phyloP scores from a whole-genome alignment of 2,329 filamentous ascomycete species.

The Nothophaeocryptopus gaeumannii region DNA sequence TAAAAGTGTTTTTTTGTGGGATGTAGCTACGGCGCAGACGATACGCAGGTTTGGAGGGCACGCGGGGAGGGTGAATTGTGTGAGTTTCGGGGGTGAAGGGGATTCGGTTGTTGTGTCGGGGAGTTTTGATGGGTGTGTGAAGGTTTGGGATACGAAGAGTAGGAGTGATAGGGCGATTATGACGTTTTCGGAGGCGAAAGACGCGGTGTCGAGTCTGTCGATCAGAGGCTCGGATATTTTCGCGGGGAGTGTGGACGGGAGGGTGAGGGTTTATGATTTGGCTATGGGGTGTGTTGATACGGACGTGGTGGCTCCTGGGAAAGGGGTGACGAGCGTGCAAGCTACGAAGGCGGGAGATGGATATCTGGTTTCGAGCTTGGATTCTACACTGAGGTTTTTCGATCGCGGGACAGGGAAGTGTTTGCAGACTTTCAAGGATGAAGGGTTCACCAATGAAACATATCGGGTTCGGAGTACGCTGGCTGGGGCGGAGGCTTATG shows the following conservation, averaged over 20 bases:
- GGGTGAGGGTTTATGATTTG: conserved; percentile 78
- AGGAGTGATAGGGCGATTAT: conserved; percentile 63
- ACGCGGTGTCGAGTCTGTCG: conserved; percentile 56
- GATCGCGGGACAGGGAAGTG: conserved; percentile 72
- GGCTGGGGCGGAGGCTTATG: conserved; percentile 71
- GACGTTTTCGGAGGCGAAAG: conserved; percentile 68
- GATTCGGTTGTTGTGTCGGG: conserved; percentile 67
- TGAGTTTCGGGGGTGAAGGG: conserved; percentile 72
- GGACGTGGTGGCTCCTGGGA: conserved; percentile 59
- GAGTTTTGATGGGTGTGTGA: conserved; percentile 72
- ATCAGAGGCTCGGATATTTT: conserved; percentile 56
- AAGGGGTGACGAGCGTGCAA: conserved; percentile 68
- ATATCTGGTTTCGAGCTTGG: conserved; percentile 70
- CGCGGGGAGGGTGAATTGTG: conserved; percentile 70
- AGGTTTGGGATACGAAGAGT: conserved; percentile 68
- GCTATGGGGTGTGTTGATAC: conserved; percentile 67
- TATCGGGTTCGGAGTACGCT: conserved; percentile 73
- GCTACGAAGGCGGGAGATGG: conserved; percentile 71
- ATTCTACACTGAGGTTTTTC: conserved; percentile 75
- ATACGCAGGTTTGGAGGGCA: conserved; percentile 68
- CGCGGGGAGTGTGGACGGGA: conserved; percentile 78
- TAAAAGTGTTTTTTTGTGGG: conserved; percentile 89
- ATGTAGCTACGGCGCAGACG: conserved; percentile 78
- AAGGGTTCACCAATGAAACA: conserved; percentile 61
- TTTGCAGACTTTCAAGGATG: conserved; percentile 66